These are phyloP conservation scores for Didymella segeticola DNA, from an alignment of 2,329 filamentous ascomycete species.

Conservation along the genomic window DNA sequence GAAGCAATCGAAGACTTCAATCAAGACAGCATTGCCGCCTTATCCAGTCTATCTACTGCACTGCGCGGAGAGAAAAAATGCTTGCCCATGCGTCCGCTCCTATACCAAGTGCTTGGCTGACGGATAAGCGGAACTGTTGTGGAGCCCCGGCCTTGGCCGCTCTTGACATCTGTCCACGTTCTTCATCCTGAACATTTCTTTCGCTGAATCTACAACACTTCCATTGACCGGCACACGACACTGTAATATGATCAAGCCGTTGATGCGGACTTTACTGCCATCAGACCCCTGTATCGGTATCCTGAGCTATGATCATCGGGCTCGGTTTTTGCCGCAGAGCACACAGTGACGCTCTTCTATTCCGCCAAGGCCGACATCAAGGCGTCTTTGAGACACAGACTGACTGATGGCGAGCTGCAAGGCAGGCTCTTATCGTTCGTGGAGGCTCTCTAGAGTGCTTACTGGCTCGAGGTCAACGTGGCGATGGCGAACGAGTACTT, in stretches of 20 bases:
- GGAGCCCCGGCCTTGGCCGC: constrained; percentile 1
- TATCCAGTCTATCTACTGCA: background rate
- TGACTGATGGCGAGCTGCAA: background rate
- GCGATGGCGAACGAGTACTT: background rate
- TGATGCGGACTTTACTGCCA: background rate
- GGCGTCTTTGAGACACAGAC: background rate
- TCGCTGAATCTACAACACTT: background rate
- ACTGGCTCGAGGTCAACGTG: background rate
- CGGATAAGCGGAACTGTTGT: constrained; percentile 4
- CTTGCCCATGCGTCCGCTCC: background rate
- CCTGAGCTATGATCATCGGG: background rate
- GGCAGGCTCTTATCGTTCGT: background rate
- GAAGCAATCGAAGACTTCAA: background rate
- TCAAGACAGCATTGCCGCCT: background rate
- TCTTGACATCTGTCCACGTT: constrained; percentile 3
- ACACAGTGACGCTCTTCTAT: background rate
- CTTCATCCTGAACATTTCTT: constrained; percentile 1
- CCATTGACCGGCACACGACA: constrained; percentile 5
- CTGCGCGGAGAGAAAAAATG: background rate
- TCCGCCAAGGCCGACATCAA: background rate
- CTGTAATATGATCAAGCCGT: background rate
- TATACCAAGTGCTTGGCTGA: constrained; percentile 10
- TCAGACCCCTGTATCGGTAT: background rate
- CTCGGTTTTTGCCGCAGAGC: background rate
- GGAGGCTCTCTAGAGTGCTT: background rate